These are phyloP conservation scores for Closterium sp. DNA, from an alignment of 139 green algal genomes.

Conservation along the genomic window DNA sequence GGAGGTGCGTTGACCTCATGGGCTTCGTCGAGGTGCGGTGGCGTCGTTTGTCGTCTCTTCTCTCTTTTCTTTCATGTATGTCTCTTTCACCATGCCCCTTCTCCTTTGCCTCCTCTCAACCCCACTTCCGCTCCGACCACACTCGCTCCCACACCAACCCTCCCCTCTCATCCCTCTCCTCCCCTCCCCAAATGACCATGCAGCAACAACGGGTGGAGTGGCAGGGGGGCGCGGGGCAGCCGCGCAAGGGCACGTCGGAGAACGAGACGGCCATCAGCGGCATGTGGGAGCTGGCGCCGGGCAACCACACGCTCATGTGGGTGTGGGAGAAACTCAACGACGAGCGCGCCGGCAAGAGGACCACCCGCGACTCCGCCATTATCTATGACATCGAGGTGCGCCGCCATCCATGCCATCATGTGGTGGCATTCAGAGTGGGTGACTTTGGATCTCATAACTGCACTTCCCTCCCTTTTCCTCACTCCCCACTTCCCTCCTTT, in stretches of 20 bases:
- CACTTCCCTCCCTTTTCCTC: not conserved
- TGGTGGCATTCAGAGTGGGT: not conserved
- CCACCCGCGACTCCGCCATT: slow-evolving; percentile 3
- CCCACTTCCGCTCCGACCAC: too few relatives aligned
- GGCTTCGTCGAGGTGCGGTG: too few relatives aligned
- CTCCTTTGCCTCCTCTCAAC: not conserved
- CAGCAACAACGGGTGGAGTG: not conserved
- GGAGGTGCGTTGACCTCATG: too few relatives aligned
- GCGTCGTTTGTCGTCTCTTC: not conserved
- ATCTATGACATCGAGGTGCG: slow-evolving; percentile 24
- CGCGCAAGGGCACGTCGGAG: not conserved
- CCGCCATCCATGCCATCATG: not conserved
- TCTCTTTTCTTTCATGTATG: too few relatives aligned
- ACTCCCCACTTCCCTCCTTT: not conserved
- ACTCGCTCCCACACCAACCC: not conserved
- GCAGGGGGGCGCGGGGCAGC: not conserved
- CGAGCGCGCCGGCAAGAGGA: not conserved
- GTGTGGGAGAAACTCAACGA: slow-evolving; percentile 20
- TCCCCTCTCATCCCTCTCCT: not conserved
- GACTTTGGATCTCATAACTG: not conserved
- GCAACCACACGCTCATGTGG: slow-evolving; percentile 29
- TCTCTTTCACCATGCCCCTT: not conserved
- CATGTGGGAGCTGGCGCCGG: not conserved
- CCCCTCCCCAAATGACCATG: not conserved
- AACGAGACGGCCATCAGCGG: slow-evolving; percentile 1